Base-by-base conservation (phyloP, 2,329 filamentous ascomycete species). In the Colletotrichum filicis region DNA sequence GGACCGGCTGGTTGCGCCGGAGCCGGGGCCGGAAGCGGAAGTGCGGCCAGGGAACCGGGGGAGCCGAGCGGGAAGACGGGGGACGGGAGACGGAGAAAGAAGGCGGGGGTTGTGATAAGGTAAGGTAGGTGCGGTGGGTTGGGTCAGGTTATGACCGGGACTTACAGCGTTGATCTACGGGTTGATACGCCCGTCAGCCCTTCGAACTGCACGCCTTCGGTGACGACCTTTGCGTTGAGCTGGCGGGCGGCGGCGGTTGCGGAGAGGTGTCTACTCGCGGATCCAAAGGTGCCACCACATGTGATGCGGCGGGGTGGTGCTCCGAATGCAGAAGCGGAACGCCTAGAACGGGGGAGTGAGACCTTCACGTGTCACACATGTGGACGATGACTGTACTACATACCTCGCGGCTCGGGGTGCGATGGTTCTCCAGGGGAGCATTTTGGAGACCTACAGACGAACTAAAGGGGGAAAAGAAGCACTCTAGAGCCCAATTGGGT, bases 81-180 rank as follows among this genome's bases (percentile, higher is more conserved):
- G 16, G 6, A 46, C 42, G 42, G 42, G 42, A 3, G 42, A 3
- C 16, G 14, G 37, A 0, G 42, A 46, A n/a, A 16, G 22, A 53
- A 12, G n/a, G 35, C 24, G 42, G 30, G n/a, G 8, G 28, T 30
- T 30, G 28, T 30, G 24, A 9, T 16, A 28, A 32, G 37, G 42
- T 7, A 32, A 26, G 26, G 26, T 19, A 22, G 22, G 22, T 8
- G 16, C 42, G 42, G 42, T 42, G 37, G 37, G 37, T 5, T 42
- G 37, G 37, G 37, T 19, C 19, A 19, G 16, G 5, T 16, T 14
- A 37, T 14, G 35, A 37, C 35, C 16, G 16, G 19, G 6, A 73
- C 74, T 74, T 66, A 75, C 74, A 75, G 61, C 55, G 65, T 73
- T 53, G 64, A 68, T 62, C 74, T 64, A 60, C 67, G 74, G 30